These are phyloP conservation scores for Filobasidium floriforme DNA, from an alignment of 768 basidiomycete species.

Conservation along the genomic window DNA sequence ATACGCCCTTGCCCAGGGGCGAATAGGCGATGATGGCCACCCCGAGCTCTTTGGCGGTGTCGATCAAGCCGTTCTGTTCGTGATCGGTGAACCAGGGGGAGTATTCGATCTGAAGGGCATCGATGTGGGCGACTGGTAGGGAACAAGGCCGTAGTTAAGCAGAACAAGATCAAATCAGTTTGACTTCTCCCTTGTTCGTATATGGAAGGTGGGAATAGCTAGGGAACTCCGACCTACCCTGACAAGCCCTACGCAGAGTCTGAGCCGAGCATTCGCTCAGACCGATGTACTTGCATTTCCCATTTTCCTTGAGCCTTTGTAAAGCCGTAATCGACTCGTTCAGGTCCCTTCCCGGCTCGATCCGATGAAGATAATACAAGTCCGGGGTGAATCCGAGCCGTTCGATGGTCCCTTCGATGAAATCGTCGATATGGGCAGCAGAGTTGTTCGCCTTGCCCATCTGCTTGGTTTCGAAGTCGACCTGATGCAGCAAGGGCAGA, in stretches of 20 bases:
- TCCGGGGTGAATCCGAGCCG: slow-evolving; percentile 31
- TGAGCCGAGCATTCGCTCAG: slow-evolving; percentile 38
- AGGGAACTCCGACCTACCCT: slow-evolving; percentile 17
- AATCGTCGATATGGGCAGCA: slow-evolving; percentile 28
- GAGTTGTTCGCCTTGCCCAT: slow-evolving; percentile 24
- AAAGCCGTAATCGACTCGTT: slow-evolving; percentile 35
- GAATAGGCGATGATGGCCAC: slow-evolving; percentile 49
- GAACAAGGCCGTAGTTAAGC: background rate
- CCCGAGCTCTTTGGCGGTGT: slow-evolving; percentile 49
- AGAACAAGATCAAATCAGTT: too few relatives aligned
- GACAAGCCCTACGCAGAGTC: slow-evolving; percentile 36
- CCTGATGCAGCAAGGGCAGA: slow-evolving; percentile 9
- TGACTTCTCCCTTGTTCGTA: too few relatives aligned
- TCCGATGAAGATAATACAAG: slow-evolving; percentile 38
- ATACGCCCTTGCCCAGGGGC: slow-evolving; percentile 46
- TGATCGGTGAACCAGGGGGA: slow-evolving; percentile 41
- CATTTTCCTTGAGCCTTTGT: slow-evolving; percentile 33
- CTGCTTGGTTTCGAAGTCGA: slow-evolving; percentile 26
- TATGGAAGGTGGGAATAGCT: too few relatives aligned
- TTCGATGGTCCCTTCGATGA: slow-evolving; percentile 29
- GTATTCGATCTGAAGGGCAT: slow-evolving; percentile 43
- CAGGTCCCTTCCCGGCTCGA: slow-evolving; percentile 33
- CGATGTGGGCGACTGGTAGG: slow-evolving; percentile 33
- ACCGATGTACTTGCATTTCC: slow-evolving; percentile 39
- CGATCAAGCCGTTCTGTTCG: slow-evolving; percentile 37